phyloP scores from a whole-genome alignment of 805 yeast genomes.

The Wickerhamomyces mucosus region DNA sequence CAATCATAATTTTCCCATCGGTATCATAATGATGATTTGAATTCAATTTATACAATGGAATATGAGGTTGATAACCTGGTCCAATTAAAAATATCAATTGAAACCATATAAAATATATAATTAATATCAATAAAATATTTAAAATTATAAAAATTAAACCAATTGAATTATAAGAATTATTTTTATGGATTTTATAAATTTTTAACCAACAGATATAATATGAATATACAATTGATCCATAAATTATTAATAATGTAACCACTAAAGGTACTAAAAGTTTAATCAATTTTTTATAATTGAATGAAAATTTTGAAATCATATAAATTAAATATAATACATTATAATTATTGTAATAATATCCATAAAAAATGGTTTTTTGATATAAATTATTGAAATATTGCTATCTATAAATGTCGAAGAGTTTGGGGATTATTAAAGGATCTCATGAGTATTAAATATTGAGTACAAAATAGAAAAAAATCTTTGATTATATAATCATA shows the following conservation, averaged over 20 bases:
- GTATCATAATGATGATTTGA: constrained; percentile 15
- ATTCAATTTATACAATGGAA: constrained; percentile 27
- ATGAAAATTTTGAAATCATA: too few species aligned
- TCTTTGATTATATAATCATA: too few species aligned
- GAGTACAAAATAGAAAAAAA: too few species aligned
- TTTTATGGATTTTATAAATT: too few species aligned
- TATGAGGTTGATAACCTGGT: constrained; percentile 41
- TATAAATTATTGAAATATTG: too few species aligned
- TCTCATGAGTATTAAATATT: too few species aligned
- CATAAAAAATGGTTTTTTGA: too few species aligned
- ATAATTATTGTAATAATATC: too few species aligned
- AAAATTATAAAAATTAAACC: constrained; percentile 26
- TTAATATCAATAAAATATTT: constrained; percentile 18
- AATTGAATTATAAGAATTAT: constrained; percentile 18
- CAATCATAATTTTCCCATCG: constrained; percentile 16
- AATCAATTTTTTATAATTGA: neutral
- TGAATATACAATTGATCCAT: constrained; percentile 17
- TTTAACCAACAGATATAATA: constrained; percentile 23
- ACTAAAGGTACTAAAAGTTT: constrained; percentile 4
- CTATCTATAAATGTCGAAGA: too few species aligned
- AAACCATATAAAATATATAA: constrained; percentile 33
- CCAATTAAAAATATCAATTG: constrained; percentile 39
- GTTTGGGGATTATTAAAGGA: too few species aligned
- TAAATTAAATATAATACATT: too few species aligned
- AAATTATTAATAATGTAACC: constrained; percentile 6